Conservation (phyloP, 495 filamentous ascomycete genomes). For the Neurospora sp. region DNA sequence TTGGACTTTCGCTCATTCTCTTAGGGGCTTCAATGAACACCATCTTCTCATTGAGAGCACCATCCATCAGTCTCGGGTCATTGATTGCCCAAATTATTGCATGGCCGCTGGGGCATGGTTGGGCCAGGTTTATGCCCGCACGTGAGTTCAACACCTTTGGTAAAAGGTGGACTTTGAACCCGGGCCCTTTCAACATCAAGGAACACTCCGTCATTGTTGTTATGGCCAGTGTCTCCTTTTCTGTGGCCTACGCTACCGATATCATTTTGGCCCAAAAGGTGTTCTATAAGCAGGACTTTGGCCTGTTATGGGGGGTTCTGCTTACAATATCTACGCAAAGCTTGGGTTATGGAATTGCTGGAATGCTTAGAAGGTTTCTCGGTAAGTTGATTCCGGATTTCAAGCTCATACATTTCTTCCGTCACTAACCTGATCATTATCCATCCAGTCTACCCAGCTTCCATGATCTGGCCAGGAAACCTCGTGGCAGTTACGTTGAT, state of each 20-base stretch:
- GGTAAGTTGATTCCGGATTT: slow-evolving; percentile 17
- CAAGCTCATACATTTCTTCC: background rate
- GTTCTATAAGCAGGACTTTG: slow-evolving; percentile 60
- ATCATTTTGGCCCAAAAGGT: slow-evolving; percentile 54
- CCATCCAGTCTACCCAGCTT: slow-evolving; percentile 44
- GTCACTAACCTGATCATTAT: background rate
- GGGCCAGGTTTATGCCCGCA: slow-evolving; percentile 38
- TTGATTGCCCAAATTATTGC: slow-evolving; percentile 62
- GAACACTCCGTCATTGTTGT: slow-evolving; percentile 70
- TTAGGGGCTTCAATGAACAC: slow-evolving; percentile 60
- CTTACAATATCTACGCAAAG: slow-evolving; percentile 61
- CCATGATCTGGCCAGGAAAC: slow-evolving; percentile 68
- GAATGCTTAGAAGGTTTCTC: slow-evolving; percentile 45
- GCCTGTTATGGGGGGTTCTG: slow-evolving; percentile 58
- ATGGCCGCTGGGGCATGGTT: slow-evolving; percentile 55
- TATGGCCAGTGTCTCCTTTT: slow-evolving; percentile 54
- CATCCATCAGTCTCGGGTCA: slow-evolving; percentile 54
- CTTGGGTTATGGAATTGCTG: slow-evolving; percentile 65
- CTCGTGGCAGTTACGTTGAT: slow-evolving; percentile 57
- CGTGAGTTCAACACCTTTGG: slow-evolving; percentile 47
- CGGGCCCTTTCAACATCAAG: slow-evolving; percentile 71
- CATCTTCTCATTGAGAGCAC: slow-evolving; percentile 59
- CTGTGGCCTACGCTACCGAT: slow-evolving; percentile 60
- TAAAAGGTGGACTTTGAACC: slow-evolving; percentile 48
- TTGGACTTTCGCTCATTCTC: slow-evolving; percentile 55